Percentiles rank a stretch among this genome's conserved stretches.
These are phyloP conservation scores for Tricholoma hemisulphureum DNA, from an alignment of 768 basidiomycete species.

Conservation along the genomic window DNA sequence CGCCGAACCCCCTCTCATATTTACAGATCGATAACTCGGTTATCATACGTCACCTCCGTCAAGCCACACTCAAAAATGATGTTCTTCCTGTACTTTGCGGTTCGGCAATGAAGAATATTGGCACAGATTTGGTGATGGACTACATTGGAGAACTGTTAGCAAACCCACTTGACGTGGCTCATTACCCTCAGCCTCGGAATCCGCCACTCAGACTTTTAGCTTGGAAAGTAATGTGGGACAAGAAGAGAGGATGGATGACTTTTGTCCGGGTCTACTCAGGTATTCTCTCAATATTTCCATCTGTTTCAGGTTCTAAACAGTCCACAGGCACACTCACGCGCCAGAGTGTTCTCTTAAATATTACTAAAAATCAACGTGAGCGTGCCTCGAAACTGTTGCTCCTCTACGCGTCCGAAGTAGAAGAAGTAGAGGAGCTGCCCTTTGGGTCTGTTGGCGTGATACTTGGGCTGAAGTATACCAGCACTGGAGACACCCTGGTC, in stretches of 20 bases:
- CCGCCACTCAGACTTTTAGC: constrained; percentile 64
- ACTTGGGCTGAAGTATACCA: constrained; percentile 77
- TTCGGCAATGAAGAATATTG: constrained; percentile 76
- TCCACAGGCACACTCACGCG: constrained; percentile 63
- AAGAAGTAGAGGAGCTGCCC: constrained; percentile 77
- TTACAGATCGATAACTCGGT: constrained; percentile 50
- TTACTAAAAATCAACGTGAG: constrained; percentile 67
- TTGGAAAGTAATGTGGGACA: constrained; percentile 91
- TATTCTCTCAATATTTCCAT: constrained; percentile 27
- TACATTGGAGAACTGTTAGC: constrained; percentile 80
- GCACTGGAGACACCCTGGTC: constrained; percentile 84
- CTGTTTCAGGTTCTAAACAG: constrained; percentile 1
- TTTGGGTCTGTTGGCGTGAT: constrained; percentile 85
- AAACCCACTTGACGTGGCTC: constrained; percentile 66
- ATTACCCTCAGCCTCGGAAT: constrained; percentile 43
- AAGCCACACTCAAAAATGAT: constrained; percentile 60
- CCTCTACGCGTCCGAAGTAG: constrained; percentile 70
- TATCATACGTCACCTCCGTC: constrained; percentile 65
- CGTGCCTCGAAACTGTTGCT: constrained; percentile 72
- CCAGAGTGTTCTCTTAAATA: constrained; percentile 61
- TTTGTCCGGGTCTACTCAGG: constrained; percentile 89
- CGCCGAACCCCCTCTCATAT: constrained; percentile 62
- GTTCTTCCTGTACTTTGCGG: constrained; percentile 83
- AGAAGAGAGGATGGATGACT: constrained; percentile 85
- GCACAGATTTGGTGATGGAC: constrained; percentile 78